Conservation (phyloP, 225 moss, liverwort and hornwort genomes). For the Ulota crispa region DNA sequence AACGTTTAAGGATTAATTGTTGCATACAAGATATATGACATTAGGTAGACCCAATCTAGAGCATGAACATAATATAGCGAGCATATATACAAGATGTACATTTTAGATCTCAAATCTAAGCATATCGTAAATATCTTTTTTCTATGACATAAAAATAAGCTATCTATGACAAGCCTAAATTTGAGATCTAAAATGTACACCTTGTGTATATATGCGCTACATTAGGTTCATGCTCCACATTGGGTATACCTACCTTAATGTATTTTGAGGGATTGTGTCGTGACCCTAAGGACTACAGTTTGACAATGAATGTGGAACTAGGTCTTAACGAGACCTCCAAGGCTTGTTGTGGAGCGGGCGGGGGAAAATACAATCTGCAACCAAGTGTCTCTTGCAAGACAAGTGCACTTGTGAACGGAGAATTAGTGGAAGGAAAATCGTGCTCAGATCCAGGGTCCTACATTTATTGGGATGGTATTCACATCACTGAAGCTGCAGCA, state of each 20-base stretch:
- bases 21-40: background rate
- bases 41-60: too few relatives aligned
- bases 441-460: conserved; percentile 46
- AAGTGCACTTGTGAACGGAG: conserved; percentile 36
- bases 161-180: too few relatives aligned
- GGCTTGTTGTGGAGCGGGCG: conserved; percentile 59
- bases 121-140: too few relatives aligned
- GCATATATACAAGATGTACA: too few relatives aligned
- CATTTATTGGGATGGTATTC: conserved; percentile 62
- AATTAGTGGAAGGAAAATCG: conserved; percentile 2
- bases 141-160: too few relatives aligned
- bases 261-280: background rate
- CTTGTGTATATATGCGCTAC: too few relatives aligned
- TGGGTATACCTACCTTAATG: too few relatives aligned
- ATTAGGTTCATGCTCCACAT: too few relatives aligned
- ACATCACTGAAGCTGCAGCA: conserved; percentile 69
- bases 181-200: too few relatives aligned
- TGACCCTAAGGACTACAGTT: background rate
- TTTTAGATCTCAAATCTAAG: too few relatives aligned
- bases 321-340: conserved; percentile 52
- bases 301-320: conserved; percentile 20
- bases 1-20: too few relatives aligned
- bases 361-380: conserved; percentile 39
- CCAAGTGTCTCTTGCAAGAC: conserved; percentile 1
- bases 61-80: too few relatives aligned